phyloP scores from a whole-genome alignment of 306 rosid genomes.

The Neltuma alba region DNA sequence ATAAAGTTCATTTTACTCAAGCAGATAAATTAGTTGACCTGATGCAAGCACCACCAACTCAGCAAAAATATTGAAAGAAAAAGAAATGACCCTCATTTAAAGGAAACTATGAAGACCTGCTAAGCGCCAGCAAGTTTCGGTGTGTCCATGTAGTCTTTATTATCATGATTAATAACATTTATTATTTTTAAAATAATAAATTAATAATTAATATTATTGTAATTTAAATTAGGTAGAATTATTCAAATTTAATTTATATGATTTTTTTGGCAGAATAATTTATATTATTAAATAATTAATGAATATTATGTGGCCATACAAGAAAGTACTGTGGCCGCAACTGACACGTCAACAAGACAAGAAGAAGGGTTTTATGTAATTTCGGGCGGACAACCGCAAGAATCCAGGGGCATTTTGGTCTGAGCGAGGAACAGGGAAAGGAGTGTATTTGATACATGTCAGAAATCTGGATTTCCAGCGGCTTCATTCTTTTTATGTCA shows the following conservation, averaged over 20 bases:
- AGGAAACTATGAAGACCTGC: background rate
- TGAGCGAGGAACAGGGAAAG: background rate
- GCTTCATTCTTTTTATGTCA: constrained; percentile 4
- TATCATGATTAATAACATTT: background rate
- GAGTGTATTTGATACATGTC: background rate
- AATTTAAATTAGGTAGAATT: background rate
- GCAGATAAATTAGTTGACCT: background rate
- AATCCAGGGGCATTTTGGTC: constrained; percentile 50
- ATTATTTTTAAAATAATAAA: background rate
- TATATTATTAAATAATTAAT: no score
- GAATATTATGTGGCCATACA: no score
- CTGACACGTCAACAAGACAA: constrained; percentile 24
- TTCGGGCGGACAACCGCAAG: background rate
- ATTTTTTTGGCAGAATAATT: no score
- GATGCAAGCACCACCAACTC: constrained; percentile 8
- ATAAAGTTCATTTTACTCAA: background rate
- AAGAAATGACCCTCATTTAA: background rate
- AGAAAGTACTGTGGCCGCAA: background rate
- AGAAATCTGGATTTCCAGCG: constrained; percentile 32
- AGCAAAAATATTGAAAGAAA: background rate
- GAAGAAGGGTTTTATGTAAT: constrained; percentile 1
- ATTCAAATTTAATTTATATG: background rate
- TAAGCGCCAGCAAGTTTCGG: background rate
- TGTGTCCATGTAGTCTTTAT: background rate
- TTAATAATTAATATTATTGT: background rate